phyloP scores from a whole-genome alignment of 163 green algal species.

The Prototheca wickerhamii region DNA sequence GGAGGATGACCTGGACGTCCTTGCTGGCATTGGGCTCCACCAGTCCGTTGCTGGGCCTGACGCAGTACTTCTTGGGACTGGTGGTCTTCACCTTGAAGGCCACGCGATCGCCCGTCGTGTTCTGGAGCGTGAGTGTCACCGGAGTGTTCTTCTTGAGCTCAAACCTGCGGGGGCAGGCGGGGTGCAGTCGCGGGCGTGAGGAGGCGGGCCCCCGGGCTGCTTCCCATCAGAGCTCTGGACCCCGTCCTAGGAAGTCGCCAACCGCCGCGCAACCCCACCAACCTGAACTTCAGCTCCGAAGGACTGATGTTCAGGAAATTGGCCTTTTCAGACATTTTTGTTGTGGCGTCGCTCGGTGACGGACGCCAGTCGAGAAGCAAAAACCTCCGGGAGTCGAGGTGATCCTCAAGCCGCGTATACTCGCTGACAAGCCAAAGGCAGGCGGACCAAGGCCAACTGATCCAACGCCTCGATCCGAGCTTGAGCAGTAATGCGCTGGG shows the following conservation, averaged over 20 bases:
- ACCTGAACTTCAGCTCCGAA: constrained; percentile 26
- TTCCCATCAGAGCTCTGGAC: background rate
- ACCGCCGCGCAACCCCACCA: background rate
- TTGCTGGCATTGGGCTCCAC: constrained; percentile 49
- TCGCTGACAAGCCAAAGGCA: too few species aligned
- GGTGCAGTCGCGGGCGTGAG: background rate
- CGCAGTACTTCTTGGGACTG: constrained; percentile 73
- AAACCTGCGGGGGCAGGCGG: constrained; percentile 21
- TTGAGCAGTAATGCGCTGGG: too few species aligned
- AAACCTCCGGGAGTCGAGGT: too few species aligned
- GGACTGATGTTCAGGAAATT: constrained; percentile 17
- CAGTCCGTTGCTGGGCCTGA: constrained; percentile 60
- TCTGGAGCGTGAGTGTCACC: constrained; percentile 55
- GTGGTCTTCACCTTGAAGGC: constrained; percentile 83
- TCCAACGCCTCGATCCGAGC: too few species aligned
- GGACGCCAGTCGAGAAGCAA: too few species aligned
- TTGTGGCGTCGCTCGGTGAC: too few species aligned
- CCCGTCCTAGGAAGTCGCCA: too few species aligned
- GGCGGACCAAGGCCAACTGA: too few species aligned
- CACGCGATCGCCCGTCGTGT: constrained; percentile 40
- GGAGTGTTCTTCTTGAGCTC: constrained; percentile 68
- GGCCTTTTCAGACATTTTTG: constrained; percentile 9
- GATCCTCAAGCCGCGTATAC: too few species aligned
- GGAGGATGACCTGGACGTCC: constrained; percentile 49
- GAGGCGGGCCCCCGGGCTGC: background rate